phyloP scores from a whole-genome alignment of 371 early-diverging fungal species.

The Capillidium rhysosporum region DNA sequence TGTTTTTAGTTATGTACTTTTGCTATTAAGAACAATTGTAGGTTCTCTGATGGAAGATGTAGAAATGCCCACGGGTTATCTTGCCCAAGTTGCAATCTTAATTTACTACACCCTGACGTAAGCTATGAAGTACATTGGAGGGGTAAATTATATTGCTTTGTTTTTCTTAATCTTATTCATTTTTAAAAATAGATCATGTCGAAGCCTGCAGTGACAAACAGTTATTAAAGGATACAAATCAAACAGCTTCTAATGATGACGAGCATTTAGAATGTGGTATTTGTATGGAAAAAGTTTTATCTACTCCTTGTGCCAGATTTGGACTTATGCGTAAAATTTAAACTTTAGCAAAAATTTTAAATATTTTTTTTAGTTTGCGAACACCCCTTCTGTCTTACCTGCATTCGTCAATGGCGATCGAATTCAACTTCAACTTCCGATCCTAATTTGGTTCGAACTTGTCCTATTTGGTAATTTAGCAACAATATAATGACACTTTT shows the following conservation, averaged over 20 bases:
- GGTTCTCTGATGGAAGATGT: not conserved
- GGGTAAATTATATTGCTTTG: not conserved
- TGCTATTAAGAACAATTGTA: not conserved
- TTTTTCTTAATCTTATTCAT: not conserved
- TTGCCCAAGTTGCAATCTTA: not conserved
- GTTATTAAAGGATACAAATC: not conserved
- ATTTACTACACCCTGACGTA: slow-evolving; percentile 2
- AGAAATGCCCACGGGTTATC: not conserved
- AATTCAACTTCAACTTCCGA: slow-evolving; percentile 15
- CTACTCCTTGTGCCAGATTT: slow-evolving; percentile 23
- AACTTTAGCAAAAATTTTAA: not conserved
- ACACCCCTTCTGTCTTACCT: slow-evolving; percentile 29
- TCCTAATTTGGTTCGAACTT: slow-evolving; percentile 7
- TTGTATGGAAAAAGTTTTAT: slow-evolving; percentile 22
- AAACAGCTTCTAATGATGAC: not conserved
- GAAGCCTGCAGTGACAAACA: not conserved
- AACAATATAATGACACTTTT: not conserved
- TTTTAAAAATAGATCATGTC: not conserved
- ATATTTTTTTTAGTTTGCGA: slow-evolving; percentile 17
- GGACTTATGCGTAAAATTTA: slow-evolving; percentile 20
- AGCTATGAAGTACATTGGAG: not conserved
- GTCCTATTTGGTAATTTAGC: slow-evolving; percentile 8
- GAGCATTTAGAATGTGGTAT: slow-evolving; percentile 22
- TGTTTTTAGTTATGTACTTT: slow-evolving; percentile 1
- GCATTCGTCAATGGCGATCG: slow-evolving; percentile 26